Percentiles rank a stretch among this genome's conserved stretches.
These are phyloP conservation scores for Globisporangium barbulae DNA, from an alignment of 352 stramenopile species.

Conservation along the genomic window DNA sequence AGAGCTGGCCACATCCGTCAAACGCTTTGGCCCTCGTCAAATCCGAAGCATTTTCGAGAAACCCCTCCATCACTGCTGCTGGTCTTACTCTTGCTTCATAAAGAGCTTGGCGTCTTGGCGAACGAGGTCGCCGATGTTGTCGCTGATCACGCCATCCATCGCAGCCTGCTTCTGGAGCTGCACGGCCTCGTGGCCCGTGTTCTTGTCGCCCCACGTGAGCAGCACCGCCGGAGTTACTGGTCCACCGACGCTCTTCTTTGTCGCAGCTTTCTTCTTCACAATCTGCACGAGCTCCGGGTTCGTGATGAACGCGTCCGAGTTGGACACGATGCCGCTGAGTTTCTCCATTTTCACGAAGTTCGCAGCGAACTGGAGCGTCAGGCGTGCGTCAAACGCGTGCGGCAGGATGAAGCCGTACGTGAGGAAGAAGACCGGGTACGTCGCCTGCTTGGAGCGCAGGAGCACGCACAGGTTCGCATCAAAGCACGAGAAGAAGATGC, in stretches of 20 bases:
- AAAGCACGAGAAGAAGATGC: constrained; percentile 85
- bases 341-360: constrained; percentile 63
- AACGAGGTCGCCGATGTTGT: constrained; percentile 81
- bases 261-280: constrained; percentile 38
- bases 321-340: constrained; percentile 68
- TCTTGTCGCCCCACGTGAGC: constrained; percentile 78
- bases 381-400: constrained; percentile 40
- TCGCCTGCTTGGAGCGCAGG: constrained; percentile 65
- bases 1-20: too few species aligned
- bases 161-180: constrained; percentile 65
- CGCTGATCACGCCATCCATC: constrained; percentile 78
- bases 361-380: constrained; percentile 64
- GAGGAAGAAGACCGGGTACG: constrained; percentile 74
- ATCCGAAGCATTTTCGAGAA: too few species aligned
- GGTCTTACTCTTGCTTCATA: background rate
- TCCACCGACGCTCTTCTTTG: background rate
- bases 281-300: constrained; percentile 43
- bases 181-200: constrained; percentile 68
- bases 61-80: background rate
- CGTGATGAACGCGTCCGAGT: constrained; percentile 65
- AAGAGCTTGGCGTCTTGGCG: constrained; percentile 39
- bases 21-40: too few species aligned
- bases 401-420: constrained; percentile 58
- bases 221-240: constrained; percentile 23
- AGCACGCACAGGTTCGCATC: constrained; percentile 63